Conservation (phyloP, 2,329 filamentous ascomycete species). For the Didymella pinodella region DNA sequence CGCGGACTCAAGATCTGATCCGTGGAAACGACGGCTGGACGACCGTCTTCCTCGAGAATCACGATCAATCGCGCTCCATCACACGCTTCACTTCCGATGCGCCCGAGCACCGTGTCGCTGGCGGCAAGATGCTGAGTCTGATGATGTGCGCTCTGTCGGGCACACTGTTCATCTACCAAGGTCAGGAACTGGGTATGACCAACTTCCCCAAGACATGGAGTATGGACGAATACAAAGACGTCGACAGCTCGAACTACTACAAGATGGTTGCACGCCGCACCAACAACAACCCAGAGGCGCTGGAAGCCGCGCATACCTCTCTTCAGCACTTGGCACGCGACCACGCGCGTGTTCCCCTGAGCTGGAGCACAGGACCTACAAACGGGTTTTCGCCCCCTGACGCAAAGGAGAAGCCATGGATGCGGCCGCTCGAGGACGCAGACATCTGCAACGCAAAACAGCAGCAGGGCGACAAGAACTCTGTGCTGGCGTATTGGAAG, state of each 20-base stretch:
- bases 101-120: conserved; percentile 55
- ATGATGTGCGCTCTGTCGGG: conserved; percentile 59
- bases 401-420: conserved; percentile 63
- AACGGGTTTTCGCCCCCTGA: conserved; percentile 66
- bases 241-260: conserved; percentile 64
- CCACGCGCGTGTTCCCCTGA: conserved; percentile 72
- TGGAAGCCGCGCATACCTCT: conserved; percentile 59
- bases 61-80: conserved; percentile 61
- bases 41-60: conserved; percentile 62
- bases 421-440: conserved; percentile 66
- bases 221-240: conserved; percentile 59
- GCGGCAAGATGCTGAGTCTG: conserved; percentile 57
- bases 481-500: conserved; percentile 69
- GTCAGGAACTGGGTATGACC: conserved; percentile 61
- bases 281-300: conserved; percentile 42
- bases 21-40: conserved; percentile 55
- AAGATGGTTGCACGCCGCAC: conserved; percentile 44
- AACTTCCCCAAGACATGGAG: conserved; percentile 57
- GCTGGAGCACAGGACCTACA: conserved; percentile 65
- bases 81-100: conserved; percentile 59
- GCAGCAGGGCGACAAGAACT: conserved; percentile 56
- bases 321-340: conserved; percentile 69
- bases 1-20: conserved; percentile 43
- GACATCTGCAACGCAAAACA: conserved; percentile 64
- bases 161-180: conserved; percentile 62